Evolutionary conservation across 148 eudicot genomes (phyloP).

Genomic region (Silene latifolia): DNA sequence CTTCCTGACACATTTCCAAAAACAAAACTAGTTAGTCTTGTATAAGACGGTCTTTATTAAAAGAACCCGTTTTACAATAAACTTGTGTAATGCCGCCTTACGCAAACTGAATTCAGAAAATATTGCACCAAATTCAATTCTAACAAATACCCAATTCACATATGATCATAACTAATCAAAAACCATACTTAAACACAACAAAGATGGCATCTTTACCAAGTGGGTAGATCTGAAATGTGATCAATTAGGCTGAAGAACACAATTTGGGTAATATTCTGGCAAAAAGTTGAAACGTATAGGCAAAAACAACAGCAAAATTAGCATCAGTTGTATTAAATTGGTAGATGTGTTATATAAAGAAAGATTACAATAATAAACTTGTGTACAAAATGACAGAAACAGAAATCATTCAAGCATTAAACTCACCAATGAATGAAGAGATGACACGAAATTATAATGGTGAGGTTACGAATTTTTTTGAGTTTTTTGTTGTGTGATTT

Average conservation of each 20-base stretch:
- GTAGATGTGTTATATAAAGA: not conserved
- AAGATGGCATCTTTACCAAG: not conserved
- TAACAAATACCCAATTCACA: not conserved
- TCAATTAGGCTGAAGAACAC: not conserved
- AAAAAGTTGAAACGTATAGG: not conserved
- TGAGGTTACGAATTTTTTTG: not conserved
- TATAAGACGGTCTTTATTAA: no score
- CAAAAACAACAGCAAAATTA: not conserved
- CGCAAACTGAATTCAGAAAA: not conserved
- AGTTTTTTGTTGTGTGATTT: no score
- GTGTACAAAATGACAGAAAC: not conserved
- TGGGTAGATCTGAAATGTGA: slow-evolving; percentile 3
- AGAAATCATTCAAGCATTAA: not conserved
- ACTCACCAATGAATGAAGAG: not conserved
- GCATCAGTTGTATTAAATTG: not conserved
- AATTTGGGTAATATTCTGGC: not conserved
- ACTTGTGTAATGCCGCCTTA: no score
- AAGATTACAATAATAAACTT: not conserved
- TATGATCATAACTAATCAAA: not conserved
- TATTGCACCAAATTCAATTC: not conserved
- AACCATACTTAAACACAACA: not conserved
- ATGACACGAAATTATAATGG: not conserved
- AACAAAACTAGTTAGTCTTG: not conserved
- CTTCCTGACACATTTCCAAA: not conserved
- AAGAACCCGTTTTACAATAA: no score